Percentiles rank a stretch among this genome's conserved stretches.
Conservation (phyloP, 257 asterid species). For the Fraxinus americana region DNA sequence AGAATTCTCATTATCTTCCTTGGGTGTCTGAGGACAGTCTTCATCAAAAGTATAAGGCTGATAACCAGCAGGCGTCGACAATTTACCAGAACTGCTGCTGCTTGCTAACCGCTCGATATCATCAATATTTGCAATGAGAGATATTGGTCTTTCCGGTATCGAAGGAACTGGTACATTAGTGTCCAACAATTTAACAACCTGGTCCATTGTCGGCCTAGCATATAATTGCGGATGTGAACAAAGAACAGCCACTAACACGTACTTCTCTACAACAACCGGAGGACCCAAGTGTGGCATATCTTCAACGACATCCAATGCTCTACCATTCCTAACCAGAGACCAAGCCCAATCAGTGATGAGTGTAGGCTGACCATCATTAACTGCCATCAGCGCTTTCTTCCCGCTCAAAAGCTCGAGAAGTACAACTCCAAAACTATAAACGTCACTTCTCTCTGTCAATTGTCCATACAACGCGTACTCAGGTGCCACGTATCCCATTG, state of each 20-base stretch:
- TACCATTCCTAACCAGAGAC: conserved; percentile 70
- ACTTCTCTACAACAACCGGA: conserved; percentile 70
- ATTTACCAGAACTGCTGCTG: conserved; percentile 64
- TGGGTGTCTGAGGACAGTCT: conserved; percentile 19
- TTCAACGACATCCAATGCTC: conserved; percentile 66
- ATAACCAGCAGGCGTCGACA: conserved; percentile 66
- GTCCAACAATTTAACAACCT: conserved; percentile 82
- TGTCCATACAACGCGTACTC: conserved; percentile 92
- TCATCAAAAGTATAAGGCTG: conserved; percentile 44
- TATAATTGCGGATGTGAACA: conserved; percentile 88
- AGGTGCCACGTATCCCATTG: conserved; percentile 92
- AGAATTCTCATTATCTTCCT: conserved; percentile 31
- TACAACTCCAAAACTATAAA: conserved; percentile 84
- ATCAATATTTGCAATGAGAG: conserved; percentile 66
- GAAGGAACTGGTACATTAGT: conserved; percentile 62
- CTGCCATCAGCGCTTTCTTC: conserved; percentile 64
- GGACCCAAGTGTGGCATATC: conserved; percentile 63
- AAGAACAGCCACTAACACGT: conserved; percentile 74
- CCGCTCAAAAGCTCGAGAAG: conserved; percentile 91
- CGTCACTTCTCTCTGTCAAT: conserved; percentile 83
- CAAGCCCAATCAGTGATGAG: conserved; percentile 93
- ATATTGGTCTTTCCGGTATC: conserved; percentile 79
- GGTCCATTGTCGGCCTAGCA: conserved; percentile 94
- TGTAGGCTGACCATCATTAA: conserved; percentile 58
- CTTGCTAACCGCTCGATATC: conserved; percentile 78